These are phyloP conservation scores for Hanseniaspora clermontiae DNA, from an alignment of 805 yeast species.

Conservation along the genomic window DNA sequence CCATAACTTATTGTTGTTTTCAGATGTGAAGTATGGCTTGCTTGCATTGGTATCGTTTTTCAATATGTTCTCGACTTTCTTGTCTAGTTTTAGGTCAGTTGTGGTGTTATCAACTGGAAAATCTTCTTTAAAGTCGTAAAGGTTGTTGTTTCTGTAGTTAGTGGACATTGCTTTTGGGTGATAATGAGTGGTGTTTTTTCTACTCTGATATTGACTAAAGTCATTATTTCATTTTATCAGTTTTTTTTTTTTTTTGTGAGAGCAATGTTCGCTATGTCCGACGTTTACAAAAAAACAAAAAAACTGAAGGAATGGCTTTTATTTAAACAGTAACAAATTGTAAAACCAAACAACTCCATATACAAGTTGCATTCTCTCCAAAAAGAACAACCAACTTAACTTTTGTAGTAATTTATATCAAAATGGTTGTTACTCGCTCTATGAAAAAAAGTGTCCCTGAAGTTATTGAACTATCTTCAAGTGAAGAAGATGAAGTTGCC, in stretches of 20 bases:
- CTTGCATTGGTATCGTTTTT: not conserved
- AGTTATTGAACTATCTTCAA: not conserved
- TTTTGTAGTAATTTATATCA: too few relatives aligned
- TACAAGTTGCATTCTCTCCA: too few relatives aligned
- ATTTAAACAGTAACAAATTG: too few relatives aligned
- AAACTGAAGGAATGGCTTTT: too few relatives aligned
- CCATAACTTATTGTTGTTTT: slow-evolving; percentile 11
- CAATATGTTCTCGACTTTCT: not conserved
- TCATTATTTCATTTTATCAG: not conserved
- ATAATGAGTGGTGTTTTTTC: not conserved
- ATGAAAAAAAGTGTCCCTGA: not conserved
- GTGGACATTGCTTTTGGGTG: not conserved
- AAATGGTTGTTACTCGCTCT: not conserved
- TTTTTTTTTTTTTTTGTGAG: not conserved
- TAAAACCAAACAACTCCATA: too few relatives aligned
- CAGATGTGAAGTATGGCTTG: slow-evolving; percentile 8
- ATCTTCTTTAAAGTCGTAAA: slow-evolving; percentile 11
- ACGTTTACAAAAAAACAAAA: too few relatives aligned
- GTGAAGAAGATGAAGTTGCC: not conserved
- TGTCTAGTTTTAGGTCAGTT: not conserved
- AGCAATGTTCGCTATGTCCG: too few relatives aligned
- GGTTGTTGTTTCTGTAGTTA: not conserved
- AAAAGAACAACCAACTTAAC: too few relatives aligned
- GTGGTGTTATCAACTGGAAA: not conserved
- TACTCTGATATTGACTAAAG: not conserved